Base-by-base conservation (phyloP, 129 eudicot genomes). In the Pseudognaphalium luteoalbum region DNA sequence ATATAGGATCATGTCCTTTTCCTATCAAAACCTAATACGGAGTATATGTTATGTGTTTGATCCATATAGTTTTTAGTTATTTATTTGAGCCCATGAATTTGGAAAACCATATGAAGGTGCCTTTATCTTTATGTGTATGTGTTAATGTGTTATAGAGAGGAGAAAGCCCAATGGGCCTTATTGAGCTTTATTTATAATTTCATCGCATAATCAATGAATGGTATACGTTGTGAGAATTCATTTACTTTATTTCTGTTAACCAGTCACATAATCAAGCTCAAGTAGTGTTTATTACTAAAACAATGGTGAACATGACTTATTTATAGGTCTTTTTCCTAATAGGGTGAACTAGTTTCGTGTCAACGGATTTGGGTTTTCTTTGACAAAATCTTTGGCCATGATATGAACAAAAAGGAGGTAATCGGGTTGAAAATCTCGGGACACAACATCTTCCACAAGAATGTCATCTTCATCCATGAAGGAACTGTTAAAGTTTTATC, bases 401-500 rank as follows among this genome's bases (percentile, higher is more conserved):
- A 76, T 30, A 83, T 28, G 15, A 76, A 74, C 32, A 81, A 32
- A 57, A 76, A 66, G 69, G 80, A 79, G 64, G 71, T 76, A 56
- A 74, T 17, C 81, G 80, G 81, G 19, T 91, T 86, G 0, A 79
- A 0, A 3, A 78, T 68, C 60, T 88, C 90, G 10, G 86, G 90
- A 42, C 74, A 81, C 20, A 76, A 67, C 32, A 41, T 56, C 82
- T 87, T 92, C 77, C 76, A 76, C 20, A 67, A 50, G 58, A 70
- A 74, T 32, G 84, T 34, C 2, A 64, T 29, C 75, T 68, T 82
- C 79, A 73, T 35, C 97, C 96, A 92, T 0, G 69, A 60, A 63
- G 97, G 92, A 42, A 70, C 80, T 25, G 89, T 81, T 33, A 89
- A 19, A 58, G 84, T 82, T 32, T 71, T 73, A 21, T 87, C 89